phyloP scores from a whole-genome alignment of 75 land plant species.

The Cryptomeria japonica region DNA sequence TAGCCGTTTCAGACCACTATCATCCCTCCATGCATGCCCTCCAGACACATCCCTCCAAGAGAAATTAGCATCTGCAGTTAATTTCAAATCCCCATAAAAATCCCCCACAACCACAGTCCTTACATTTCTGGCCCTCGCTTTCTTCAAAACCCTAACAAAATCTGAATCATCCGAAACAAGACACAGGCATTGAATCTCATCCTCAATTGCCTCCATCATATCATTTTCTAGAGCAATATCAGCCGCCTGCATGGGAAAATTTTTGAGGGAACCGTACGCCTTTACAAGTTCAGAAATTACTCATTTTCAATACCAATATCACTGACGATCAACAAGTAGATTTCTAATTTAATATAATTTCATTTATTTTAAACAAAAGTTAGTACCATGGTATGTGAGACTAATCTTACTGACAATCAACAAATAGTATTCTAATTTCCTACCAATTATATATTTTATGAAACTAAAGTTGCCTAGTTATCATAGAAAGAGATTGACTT shows the following conservation, averaged over 20 bases:
- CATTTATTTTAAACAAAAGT: too few species aligned
- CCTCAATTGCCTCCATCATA: conserved; percentile 51
- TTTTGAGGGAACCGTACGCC: neutral
- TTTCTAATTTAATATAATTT: neutral
- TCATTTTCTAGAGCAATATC: conserved; percentile 38
- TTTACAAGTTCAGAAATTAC: neutral
- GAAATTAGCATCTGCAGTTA: conserved; percentile 58
- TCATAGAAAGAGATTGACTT: neutral
- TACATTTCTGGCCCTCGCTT: conserved; percentile 52
- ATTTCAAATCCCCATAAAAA: conserved; percentile 41
- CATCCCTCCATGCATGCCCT: conserved; percentile 70
- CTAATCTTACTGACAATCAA: too few species aligned
- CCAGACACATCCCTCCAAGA: conserved; percentile 71
- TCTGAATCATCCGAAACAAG: conserved; percentile 80
- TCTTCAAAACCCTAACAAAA: conserved; percentile 56
- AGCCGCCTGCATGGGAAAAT: conserved; percentile 3
- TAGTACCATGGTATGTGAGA: too few species aligned
- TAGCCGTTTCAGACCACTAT: conserved; percentile 38
- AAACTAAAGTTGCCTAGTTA: neutral
- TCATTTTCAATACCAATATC: neutral
- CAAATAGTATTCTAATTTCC: too few species aligned
- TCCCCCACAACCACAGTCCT: conserved; percentile 87
- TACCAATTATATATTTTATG: too few species aligned
- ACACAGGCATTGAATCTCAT: conserved; percentile 52
- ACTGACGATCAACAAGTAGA: neutral